Evolutionary conservation across 1,284 basidiomycete species (phyloP), one percentile per base, ranked within the genome.

Genomic region (Coniferiporia weirii): DNA sequence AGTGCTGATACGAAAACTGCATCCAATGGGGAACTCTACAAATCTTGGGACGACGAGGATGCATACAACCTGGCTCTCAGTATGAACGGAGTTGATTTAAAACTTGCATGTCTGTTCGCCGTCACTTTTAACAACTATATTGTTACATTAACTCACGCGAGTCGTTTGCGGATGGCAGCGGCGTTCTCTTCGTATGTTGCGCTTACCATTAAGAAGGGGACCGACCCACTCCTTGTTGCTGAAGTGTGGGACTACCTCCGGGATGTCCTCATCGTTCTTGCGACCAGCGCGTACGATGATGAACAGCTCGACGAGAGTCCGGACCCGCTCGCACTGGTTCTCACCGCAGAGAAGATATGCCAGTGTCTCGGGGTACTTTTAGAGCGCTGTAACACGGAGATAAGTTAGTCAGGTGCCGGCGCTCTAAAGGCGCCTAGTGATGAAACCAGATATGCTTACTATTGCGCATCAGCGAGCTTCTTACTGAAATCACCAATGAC

Each of bases 171-270:
- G 13, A 35, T 40, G 13, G 32, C 44, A 87, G 84, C 77, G 56
- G 74, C 77, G 5, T 76, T 87, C 63, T 73, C 85, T 7, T 67
- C 75, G 36, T 82, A 80, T 64, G 66, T 85, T 38, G 61, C 71
- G 10, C 67, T 59, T 7, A 63, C 67, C 12, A 64, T 68, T 12
- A 60, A 61, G 12, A 62, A 64, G 17, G 59, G 48, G n/a, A 47
- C 61, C 10, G 74, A 78, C 54, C 56, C 72, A 4, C 66, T 84
- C 36, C 66, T 69, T 35, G 73, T 71, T 55, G 70, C 75, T 1
- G 84, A 86, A 66, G 76, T 78, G 43, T 83, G 83, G 79, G 72
- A 80, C 55, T 76, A 79, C 64, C 67, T 89, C 49, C 70, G 79
- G 35, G 79, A 83, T 57, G 70, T 72, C 1, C 66, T 84, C 3